Base-by-base conservation (phyloP, 2,329 filamentous ascomycete species). In the Aspergillus sp. region DNA sequence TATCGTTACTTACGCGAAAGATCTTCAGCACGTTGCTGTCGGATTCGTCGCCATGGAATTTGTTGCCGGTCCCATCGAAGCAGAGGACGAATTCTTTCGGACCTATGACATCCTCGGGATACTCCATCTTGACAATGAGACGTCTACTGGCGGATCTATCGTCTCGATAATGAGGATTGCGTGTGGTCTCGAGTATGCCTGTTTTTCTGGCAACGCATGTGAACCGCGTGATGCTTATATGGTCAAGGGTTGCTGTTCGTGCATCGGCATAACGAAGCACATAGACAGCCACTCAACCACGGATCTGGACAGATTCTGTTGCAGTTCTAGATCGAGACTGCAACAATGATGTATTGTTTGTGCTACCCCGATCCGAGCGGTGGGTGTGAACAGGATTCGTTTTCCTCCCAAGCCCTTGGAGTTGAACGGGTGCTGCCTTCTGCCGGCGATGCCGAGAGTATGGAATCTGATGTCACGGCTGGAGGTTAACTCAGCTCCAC, bases 11-110 rank as follows among this genome's bases (percentile, higher is more conserved):
- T 38, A 49, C 42, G 14, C 51, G 19, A 14, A 44, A 55, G 17
- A 75, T 70, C 55, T 72, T 76, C 42, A 75, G 62, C 20, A 76
- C 73, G 62, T 75, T 76, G 58, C 71, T 75, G 54, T 75, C 73
- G 3, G 68, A 67, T 46, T 72, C 67, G 43, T 70, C 72, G 17
- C 72, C 72, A 11, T 63, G 63, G 54, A 71, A 75, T 49, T 69
- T 73, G 48, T 72, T 74, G 6, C 72, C 72, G 0, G 73, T 74
- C 32, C 72, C 73, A 60, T 76, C 65, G 47, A 73, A 73, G 54
- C 68, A 73, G n/a, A 73, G 62, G 46, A 73, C 46, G 24, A 52
- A 24, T 33, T 16, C 32, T 30, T 38, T 35, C 14, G 19, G 40
- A 14, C 40, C 40, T 13, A 7, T 42, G 17, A 8, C 4, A 2